Evolutionary conservation across 2,329 filamentous ascomycete species (phyloP).

Genomic region (Teratosphaeria gauchensis): DNA sequence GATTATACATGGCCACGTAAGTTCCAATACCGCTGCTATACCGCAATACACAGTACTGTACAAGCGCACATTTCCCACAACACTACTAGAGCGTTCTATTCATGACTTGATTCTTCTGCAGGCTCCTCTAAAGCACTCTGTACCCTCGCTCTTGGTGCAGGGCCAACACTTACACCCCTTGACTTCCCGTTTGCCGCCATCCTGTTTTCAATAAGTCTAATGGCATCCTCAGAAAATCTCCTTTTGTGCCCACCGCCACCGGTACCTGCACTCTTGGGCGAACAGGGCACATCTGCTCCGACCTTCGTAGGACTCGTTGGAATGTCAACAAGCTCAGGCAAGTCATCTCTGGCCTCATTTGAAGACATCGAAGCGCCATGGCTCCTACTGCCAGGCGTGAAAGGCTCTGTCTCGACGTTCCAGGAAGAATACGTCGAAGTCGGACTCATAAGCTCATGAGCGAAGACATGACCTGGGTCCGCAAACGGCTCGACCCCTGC

Average conservation of each 20-base stretch:
- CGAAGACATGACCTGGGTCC: slow-evolving; percentile 14
- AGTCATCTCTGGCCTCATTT: slow-evolving; percentile 4
- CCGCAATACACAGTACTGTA: neutral
- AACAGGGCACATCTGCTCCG: slow-evolving; percentile 3
- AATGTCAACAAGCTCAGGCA: slow-evolving; percentile 7
- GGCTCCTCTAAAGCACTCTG: neutral
- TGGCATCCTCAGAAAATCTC: slow-evolving; percentile 20
- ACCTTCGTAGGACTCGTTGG: slow-evolving; percentile 7
- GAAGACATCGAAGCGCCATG: slow-evolving; percentile 2
- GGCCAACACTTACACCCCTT: slow-evolving; percentile 15
- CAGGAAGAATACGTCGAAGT: neutral
- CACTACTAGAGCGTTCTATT: neutral
- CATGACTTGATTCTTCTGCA: neutral
- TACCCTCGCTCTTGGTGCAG: neutral
- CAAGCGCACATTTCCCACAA: neutral
- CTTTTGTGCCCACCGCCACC: slow-evolving; percentile 10
- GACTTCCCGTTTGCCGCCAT: slow-evolving; percentile 6
- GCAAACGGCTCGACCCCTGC: slow-evolving; percentile 3
- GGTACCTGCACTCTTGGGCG: neutral
- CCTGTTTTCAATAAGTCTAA: slow-evolving; percentile 14
- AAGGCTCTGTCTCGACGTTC: neutral
- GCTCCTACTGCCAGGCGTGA: slow-evolving; percentile 1
- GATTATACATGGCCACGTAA: neutral
- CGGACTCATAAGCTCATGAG: slow-evolving; percentile 15
- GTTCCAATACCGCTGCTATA: neutral